Evolutionary conservation across 1,284 basidiomycete genomes (phyloP), one percentile per base, ranked within the genome.

Genomic region (Garcileccinum viscosum): DNA sequence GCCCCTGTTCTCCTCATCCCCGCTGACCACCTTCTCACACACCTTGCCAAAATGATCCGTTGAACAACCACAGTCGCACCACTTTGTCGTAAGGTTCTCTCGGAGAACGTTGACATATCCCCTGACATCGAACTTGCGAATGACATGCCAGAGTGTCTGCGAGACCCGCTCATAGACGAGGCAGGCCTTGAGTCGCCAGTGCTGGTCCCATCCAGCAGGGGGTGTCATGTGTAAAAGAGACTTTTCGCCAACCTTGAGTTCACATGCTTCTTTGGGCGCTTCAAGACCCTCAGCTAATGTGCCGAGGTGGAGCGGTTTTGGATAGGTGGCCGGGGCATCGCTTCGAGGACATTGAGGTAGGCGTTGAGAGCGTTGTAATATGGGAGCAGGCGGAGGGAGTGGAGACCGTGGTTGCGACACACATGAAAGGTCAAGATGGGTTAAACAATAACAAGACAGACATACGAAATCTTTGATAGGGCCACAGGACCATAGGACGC

Each of bases 1-100:
- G 1, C 86, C 85, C 44, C 77, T 86, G 66, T 84, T 85, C 72
- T 88, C 86, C 73, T 91, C 90, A 40, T 91, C 90, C 74, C 90
- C 88, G 63, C 89, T 80, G 35, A 92, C 90, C 11, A 89, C 90
- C 69, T 84, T 84, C 80, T 92, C 90, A 72, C 91, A 92, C 17
- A 92, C 90, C 76, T 92, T 90, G 2, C 89, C 88, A 17, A 92
- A 80, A 74, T 92, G 90, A 76, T 92, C 90, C 38, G 90, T 92
- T 64, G 90, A 91, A 76, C 90, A 92, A 3, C 90, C 90, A 78
- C 91, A 92, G 69, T 91, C 89, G 74, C 90, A 92, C 90, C 91
- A 92, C 72, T 92, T 92, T 4, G 82, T 84, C 14, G 87, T 89
- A 63, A 92, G 77, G 77, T 92, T 92, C 73, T 92, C 90, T 32